Base-by-base conservation (phyloP, 2,329 filamentous ascomycete species). In the Claviceps sp. region DNA sequence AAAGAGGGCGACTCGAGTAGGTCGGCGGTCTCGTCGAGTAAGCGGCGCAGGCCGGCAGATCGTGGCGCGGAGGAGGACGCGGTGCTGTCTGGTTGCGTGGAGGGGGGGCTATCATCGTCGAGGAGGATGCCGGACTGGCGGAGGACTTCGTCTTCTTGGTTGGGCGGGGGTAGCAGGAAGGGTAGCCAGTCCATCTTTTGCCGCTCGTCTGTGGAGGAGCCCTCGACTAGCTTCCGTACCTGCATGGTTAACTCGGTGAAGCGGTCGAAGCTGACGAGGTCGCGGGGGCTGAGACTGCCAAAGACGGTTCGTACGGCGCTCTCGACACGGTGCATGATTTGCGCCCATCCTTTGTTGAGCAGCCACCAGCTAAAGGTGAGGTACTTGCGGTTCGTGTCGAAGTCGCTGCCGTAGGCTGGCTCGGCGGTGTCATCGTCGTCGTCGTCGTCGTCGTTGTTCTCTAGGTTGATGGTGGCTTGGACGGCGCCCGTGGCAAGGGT, bases 351-450 rank as follows among this genome's bases (percentile, higher is more conserved):
- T 58, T 82, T 81, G 69, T 98, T 91, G 47, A 98, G 75, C 47
- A 98, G 72, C 90, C 91, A 98, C 93, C 93, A 98, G 69, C 88
- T 95, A 66, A 97, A 95, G 42, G 90, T 94, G 48, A 98, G 75
- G 64, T 97, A 98, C 63, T 87, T 86, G 60, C 90, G 79, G 68
- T 98, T 98, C 37, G 89, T 95, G 67, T 96, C 90, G 59, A 95
- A 96, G 67, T 98, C 93, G 66, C 86, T 91, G 45, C 89, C 89
- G 63, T 94, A 89, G 4, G 82, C 78, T 60, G 90, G 85, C 51
- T 91, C 86, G 18, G 79, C 75, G 61, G 85, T 85, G 13, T 45
- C 43, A n/a, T 45, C 24, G 64, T 93, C 88, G 64, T 24, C 24
- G 64, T 93, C 88, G 64, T 24, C 24, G 24, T 96, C 90, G 64